Evolutionary conservation across 768 basidiomycete species (phyloP), one percentile per base, ranked within the genome.

Genomic region (Phylloporus rhodoxanthus): DNA sequence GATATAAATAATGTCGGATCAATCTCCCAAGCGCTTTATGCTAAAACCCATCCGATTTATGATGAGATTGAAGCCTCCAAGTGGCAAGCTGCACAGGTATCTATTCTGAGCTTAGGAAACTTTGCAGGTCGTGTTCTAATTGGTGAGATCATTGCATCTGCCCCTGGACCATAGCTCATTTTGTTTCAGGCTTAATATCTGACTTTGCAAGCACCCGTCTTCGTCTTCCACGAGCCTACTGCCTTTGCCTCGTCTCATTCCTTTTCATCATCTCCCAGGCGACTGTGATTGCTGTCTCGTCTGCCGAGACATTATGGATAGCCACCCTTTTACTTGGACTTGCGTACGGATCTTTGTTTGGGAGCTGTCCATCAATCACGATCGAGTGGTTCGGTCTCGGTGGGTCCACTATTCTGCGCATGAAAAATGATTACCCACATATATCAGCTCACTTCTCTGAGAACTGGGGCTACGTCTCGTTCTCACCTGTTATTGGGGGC

Each of bases 301-400:
- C 77, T 13, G 78, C 91, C 20, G 60, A 71, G 17, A 60, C 76
- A 40, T 73, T 95, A 2, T 94, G 91, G 88, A 42, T 57, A 28
- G 66, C 64, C n/a, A 68, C 62, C 25, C 58, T 64, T 17, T 44
- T 69, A 25, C 52, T 73, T 9, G 64, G 66, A 10, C 58, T 74
- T 25, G 81, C 83, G 0, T 86, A 92, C 57, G 91, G 91, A 4
- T 75, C 79, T 43, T 61, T 81, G 47, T 91, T 89, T 62, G 86
- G 85, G 2, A 70, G 87, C 37, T 75, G 79, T 59, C 87, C 89
- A 0, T 81, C 84, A n/a, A 74, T 94, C 26, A 75, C 80, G 45
- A 75, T 93, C 21, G 92, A 94, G 57, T 92, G 88, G 89, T 94
- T 93, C 57, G 91, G 91, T 7, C 72, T 94, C 59, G 72, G 88